Evolutionary conservation across 2,329 filamentous ascomycete species (phyloP).

Genomic region (Orbilia quercus): DNA sequence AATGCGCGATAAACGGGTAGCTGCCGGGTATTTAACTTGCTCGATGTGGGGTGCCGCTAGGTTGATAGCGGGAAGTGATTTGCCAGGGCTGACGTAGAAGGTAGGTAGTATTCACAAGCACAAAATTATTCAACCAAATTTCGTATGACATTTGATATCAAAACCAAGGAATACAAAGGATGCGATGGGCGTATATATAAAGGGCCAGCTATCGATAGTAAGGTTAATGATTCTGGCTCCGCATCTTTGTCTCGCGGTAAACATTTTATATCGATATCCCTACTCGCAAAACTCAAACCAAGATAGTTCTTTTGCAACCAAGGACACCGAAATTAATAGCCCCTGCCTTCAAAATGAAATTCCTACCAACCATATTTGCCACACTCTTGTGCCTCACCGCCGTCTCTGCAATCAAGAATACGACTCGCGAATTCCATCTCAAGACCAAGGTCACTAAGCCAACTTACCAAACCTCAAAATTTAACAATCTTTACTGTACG

Average conservation of each 20-base stretch:
- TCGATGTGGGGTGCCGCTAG: conserved; percentile 19
- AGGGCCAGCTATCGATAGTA: not conserved
- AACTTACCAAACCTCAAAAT: conserved; percentile 9
- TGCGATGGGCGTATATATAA: not conserved
- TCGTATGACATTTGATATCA: not conserved
- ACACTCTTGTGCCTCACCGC: conserved; percentile 24
- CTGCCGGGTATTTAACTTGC: conserved; percentile 23
- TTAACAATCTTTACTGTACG: conserved; percentile 33
- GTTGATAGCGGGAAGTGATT: conserved; percentile 17
- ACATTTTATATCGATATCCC: too few relatives aligned
- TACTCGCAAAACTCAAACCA: too few relatives aligned
- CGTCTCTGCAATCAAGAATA: conserved; percentile 42
- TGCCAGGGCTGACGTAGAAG: conserved; percentile 33
- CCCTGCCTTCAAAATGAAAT: conserved; percentile 32
- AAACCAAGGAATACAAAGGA: too few relatives aligned
- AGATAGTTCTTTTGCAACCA: too few relatives aligned
- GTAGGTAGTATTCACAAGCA: conserved; percentile 34
- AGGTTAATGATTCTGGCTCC: too few relatives aligned
- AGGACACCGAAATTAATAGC: too few relatives aligned
- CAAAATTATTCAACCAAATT: not conserved
- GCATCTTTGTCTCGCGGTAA: too few relatives aligned
- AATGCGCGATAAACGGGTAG: conserved; percentile 22
- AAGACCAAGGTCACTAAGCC: conserved; percentile 31
- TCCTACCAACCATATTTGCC: conserved; percentile 7
- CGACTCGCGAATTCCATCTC: conserved; percentile 37